A percentile compares a stretch with the other conserved stretches of the same genome.
phyloP scores from a whole-genome alignment of 2,329 filamentous ascomycete species.

The Chaetomiaceae sp. region DNA sequence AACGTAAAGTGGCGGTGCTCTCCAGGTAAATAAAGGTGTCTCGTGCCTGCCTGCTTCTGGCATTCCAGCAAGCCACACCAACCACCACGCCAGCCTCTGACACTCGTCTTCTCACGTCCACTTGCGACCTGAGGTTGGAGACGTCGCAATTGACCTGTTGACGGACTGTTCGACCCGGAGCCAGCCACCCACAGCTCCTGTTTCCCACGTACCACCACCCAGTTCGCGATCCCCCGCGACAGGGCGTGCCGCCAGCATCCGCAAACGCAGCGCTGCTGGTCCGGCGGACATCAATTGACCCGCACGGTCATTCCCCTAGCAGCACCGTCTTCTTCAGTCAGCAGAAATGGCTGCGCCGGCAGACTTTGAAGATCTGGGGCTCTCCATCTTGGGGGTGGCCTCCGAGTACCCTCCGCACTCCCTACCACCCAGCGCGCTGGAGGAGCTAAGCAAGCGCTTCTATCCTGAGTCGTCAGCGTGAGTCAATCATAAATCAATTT shows the following conservation, averaged over 20 bases:
- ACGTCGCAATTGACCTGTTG: no score
- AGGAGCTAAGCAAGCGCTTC: slow-evolving; percentile 48
- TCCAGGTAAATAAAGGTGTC: background rate
- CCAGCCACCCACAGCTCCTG: no score
- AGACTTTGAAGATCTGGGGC: slow-evolving; percentile 45
- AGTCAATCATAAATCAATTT: slow-evolving; percentile 24
- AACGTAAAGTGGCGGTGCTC: background rate
- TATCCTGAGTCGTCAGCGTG: slow-evolving; percentile 56
- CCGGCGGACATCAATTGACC: slow-evolving; percentile 12
- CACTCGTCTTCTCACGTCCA: background rate
- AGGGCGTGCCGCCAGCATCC: no score
- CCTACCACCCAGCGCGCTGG: slow-evolving; percentile 45
- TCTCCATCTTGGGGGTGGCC: slow-evolving; percentile 55
- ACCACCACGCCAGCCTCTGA: no score
- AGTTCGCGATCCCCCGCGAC: no score
- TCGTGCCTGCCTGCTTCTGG: background rate
- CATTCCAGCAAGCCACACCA: background rate
- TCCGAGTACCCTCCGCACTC: slow-evolving; percentile 54
- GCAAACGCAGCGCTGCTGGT: background rate
- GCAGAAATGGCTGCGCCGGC: slow-evolving; percentile 37
- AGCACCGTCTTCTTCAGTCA: background rate
- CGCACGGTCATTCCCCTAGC: background rate
- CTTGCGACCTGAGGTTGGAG: no score
- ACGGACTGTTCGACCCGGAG: no score
- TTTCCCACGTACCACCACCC: no score